Base-by-base conservation (phyloP, 2,329 filamentous ascomycete genomes). In the Monilinia vaccinii-corymbosi region DNA sequence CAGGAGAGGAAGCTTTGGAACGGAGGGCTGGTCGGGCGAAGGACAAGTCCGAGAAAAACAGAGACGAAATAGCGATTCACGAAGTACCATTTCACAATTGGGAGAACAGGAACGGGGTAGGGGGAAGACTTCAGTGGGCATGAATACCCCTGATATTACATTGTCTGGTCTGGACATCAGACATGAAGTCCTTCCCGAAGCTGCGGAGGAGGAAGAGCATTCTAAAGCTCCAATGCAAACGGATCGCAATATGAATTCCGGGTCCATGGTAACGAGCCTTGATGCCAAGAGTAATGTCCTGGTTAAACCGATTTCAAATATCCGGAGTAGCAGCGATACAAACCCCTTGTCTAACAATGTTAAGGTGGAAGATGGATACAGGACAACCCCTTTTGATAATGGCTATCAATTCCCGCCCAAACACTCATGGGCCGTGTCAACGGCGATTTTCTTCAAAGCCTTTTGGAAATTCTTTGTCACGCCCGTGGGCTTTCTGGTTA, bases 401-500 rank as follows among this genome's bases (percentile, higher is more conserved):
- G 82, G 84, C 46, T 86, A 87, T 67, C 81, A 86, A 68, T 86
- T 85, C 66, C 83, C 81, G 25, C 84, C 81, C 6, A 82, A 78
- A 59, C 82, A 84, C 67, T 74, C 83, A 0, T 83, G 81, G 76
- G 79, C 75, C 40, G 80, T 84, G 60, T 81, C 84, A 1, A 81
- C 82, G 1, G 75, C 72, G 23, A 82, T 84, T 56, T 82, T 80
- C 1, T 69, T 85, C 14, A 75, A 78, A 32, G 79, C 82, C 0
- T 89, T 88, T 69, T 86, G 84, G 83, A 80, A 82, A 56, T 96
- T 90, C 76, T 82, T 88, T 67, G 76, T 81, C 42, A 95, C 89
- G 0, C 87, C 87, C 0, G 73, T 88, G 58, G 90, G 91, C 3
- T 91, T 94, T 71, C 76, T 89, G 58, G 82, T 93, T 45, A 88